Percentiles rank a stretch among this genome's conserved stretches.
phyloP scores from a whole-genome alignment of 2,329 filamentous ascomycete species.

The Stagonosporopsis tanaceti region DNA sequence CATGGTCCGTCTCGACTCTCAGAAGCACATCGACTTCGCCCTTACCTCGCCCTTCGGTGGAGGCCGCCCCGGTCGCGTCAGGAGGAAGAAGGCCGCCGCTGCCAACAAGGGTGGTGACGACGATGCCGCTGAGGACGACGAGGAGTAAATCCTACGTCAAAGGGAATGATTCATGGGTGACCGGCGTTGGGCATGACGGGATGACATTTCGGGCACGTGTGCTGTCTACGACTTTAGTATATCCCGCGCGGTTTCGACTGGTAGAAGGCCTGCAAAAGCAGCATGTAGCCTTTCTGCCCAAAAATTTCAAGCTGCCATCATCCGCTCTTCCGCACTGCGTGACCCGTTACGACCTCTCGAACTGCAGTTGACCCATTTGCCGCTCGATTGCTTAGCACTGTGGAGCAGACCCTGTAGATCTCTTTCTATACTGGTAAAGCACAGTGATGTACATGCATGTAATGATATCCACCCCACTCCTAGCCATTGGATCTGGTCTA shows the following conservation, averaged over 20 bases:
- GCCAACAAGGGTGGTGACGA: constrained; percentile 83
- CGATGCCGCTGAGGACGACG: constrained; percentile 90
- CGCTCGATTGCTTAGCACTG: not conserved
- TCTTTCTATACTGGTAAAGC: not conserved
- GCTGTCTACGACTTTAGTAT: constrained; percentile 43
- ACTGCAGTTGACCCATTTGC: not conserved
- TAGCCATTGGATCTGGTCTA: not conserved
- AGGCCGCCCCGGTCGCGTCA: constrained; percentile 94
- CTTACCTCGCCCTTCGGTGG: constrained; percentile 97
- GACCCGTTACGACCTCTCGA: not conserved
- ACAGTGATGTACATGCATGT: not conserved
- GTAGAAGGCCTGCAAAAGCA: constrained; percentile 37
- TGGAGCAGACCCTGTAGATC: constrained; percentile 1
- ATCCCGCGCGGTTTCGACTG: constrained; percentile 40
- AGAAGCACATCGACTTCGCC: constrained; percentile 99
- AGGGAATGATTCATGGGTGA: constrained; percentile 46
- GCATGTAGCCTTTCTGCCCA: constrained; percentile 41
- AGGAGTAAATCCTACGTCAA: constrained; percentile 58
- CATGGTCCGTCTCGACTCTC: constrained; percentile 99
- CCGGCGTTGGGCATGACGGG: constrained; percentile 48
- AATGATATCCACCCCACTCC: not conserved
- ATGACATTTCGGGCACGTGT: constrained; percentile 42
- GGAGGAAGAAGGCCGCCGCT: constrained; percentile 99
- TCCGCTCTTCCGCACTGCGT: constrained; percentile 25
- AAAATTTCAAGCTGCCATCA: constrained; percentile 47